Conservation (phyloP, 192 early-diverging fungal genomes). For the Coemansia sp. region DNA sequence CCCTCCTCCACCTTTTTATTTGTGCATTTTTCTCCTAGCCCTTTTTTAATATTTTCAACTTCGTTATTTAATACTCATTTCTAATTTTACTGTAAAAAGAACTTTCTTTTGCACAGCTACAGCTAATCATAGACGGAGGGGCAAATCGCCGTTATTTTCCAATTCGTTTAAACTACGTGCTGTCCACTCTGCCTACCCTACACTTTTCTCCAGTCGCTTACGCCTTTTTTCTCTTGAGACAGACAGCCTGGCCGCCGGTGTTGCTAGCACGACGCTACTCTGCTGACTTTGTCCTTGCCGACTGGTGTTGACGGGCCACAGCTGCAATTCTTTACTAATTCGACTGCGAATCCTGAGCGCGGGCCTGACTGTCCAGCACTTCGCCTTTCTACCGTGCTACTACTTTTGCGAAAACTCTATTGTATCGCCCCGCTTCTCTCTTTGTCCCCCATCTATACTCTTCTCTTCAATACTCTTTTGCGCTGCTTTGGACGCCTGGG, state of each 20-base stretch:
- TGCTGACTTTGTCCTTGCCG: too few species aligned
- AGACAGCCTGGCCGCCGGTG: too few species aligned
- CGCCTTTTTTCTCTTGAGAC: not conserved
- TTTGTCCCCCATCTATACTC: not conserved
- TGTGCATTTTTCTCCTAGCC: not conserved
- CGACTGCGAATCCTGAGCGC: too few species aligned
- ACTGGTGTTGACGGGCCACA: too few species aligned
- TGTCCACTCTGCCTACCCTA: not conserved
- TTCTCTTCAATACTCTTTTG: not conserved
- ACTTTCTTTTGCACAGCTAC: not conserved
- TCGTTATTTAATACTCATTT: not conserved
- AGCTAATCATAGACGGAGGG: not conserved
- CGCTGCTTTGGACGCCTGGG: not conserved
- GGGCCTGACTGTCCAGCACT: not conserved
- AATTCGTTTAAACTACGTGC: not conserved
- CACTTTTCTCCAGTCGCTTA: not conserved
- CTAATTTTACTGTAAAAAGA: not conserved
- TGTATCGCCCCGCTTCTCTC: not conserved
- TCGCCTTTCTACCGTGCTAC: not conserved
- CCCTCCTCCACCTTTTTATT: constrained; percentile 2
- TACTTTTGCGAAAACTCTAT: not conserved
- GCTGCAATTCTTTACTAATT: too few species aligned
- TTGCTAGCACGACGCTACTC: too few species aligned
- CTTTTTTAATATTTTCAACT: not conserved
- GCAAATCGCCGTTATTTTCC: not conserved